These are phyloP conservation scores for Neonectria ditissima DNA, from an alignment of 2,329 filamentous ascomycete genomes.

Conservation along the genomic window DNA sequence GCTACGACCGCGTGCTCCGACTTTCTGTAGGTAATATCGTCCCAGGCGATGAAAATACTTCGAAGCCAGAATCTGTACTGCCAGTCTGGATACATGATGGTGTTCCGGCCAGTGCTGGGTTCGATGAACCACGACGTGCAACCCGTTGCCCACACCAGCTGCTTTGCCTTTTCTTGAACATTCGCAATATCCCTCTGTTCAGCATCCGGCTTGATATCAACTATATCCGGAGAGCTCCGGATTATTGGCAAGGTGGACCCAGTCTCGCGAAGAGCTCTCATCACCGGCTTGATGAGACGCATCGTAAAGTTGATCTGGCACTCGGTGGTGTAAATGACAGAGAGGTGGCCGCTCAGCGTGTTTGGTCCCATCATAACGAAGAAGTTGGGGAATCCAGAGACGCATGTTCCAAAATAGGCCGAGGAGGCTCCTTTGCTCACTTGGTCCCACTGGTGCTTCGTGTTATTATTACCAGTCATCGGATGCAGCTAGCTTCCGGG, in stretches of 20 bases:
- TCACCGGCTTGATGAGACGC: constrained; percentile 53
- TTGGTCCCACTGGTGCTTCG: constrained; percentile 42
- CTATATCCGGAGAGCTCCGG: constrained; percentile 40
- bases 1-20: background rate
- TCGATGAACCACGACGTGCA: constrained; percentile 66
- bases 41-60: constrained; percentile 57
- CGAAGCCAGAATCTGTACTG: constrained; percentile 62
- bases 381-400: constrained; percentile 61
- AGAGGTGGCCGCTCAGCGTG: constrained; percentile 59
- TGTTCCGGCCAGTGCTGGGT: constrained; percentile 58
- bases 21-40: constrained; percentile 48
- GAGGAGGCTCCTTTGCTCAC: constrained; percentile 40
- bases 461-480: constrained; percentile 24
- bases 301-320: constrained; percentile 62
- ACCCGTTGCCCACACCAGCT: constrained; percentile 61
- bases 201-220: constrained; percentile 47
- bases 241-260: constrained; percentile 14
- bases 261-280: constrained; percentile 36
- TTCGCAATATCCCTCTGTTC: constrained; percentile 43
- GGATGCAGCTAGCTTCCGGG: background rate
- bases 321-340: constrained; percentile 62
- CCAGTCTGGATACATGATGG: constrained; percentile 65
- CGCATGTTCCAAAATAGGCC: constrained; percentile 63
- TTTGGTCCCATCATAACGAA: constrained; percentile 49
- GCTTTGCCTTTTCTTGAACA: constrained; percentile 55